Base-by-base conservation (phyloP, 495 filamentous ascomycete species). In the Tuber calosporum region DNA sequence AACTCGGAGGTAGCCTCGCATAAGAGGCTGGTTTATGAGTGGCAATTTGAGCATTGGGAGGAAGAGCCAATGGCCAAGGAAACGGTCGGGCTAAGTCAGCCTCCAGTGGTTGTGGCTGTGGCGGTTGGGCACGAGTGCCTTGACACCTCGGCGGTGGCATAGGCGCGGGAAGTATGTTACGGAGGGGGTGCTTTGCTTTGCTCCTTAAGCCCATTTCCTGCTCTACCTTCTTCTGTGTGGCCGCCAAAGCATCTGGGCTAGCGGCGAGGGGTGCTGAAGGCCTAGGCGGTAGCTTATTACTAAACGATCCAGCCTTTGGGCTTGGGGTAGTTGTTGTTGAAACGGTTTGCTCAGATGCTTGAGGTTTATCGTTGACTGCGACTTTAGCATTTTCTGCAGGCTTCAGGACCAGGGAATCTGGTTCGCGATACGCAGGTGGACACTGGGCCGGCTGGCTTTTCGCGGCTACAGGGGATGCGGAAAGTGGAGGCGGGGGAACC, bases 221-320 rank as follows among this genome's bases (percentile, higher is more conserved):
- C 66, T 69, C 74, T 1, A 74, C 41, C 37, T 69, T 67, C 38
- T 73, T 78, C 69, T 75, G 67, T 17, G 75, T 75, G n/a, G 76
- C 68, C 15, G 67, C 75, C 30, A 78, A 66, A 20, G 68, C 70
- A 40, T 78, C 76, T 34, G 26, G 17, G 17, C 53, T 34, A 62
- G 53, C 53, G 26, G 19, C 53, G 6, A 62, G 4, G 26, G 53
- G 1, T 17, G 26, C 53, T 34, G 53, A 17, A 30, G 26, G 53
- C 53, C 34, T 15, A 34, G 53, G 26, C 17, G 30, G 15, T 7
- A 15, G 53, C 9, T 62, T 62, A 17, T 62, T 34, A 62, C 53
- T 19, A 15, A 34, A 30, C 26, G 53, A 34, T 62, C 53, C 53
- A 62, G 26, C 13, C 11, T 17, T 34, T 19, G 53, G 30, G 13